Base-by-base conservation (phyloP, 139 green algal genomes). In the Chlorella sp. region DNA sequence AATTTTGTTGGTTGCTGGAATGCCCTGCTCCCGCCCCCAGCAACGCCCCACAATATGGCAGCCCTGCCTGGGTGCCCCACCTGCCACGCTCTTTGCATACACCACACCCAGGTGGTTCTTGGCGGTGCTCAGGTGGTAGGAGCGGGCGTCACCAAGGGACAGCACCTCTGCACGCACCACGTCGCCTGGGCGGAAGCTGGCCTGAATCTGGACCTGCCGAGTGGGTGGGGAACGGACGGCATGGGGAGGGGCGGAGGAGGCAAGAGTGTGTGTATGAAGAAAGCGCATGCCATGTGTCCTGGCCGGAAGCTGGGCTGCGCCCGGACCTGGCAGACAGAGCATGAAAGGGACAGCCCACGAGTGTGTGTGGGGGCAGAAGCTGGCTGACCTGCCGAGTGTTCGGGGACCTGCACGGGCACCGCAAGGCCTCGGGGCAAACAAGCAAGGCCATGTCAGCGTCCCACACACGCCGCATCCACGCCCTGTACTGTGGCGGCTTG, bases 91-190 rank as follows among this genome's bases (percentile, higher is more conserved):
- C 85, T 94, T 95, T 21, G 97, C 97, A 77, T 96, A 96, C 75
- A 99, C 96, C 39, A 99, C 97, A 0, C 97, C 97, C 68, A 99
- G 93, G 61, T 97, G 91, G 90, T 99, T 97, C 81, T 95, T 93
- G 34, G 97, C 97, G n/a, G 97, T 99, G 83, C 92, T 94, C 5
- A 99, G 93, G 90, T 96, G 97, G 86, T 98, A 99, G 18, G 95
- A 96, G n/a, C 96, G 90, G 0, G 95, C 92, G 84, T 99, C 96
- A 36, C 97, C 97, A 53, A 99, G 82, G 12, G 95, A 98, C 22
- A 98, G 84, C 69, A 98, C 94, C 76, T 95, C 81, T 21, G 94
- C 95, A 26, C 93, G 89, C 48, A 98, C 95, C 18, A 99, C 91
- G 93, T 99, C 97, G 2, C 97, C 97, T 5, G 97, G 97, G 36